phyloP scores from a whole-genome alignment of 352 stramenopile species.

The Pythium aquatile region DNA sequence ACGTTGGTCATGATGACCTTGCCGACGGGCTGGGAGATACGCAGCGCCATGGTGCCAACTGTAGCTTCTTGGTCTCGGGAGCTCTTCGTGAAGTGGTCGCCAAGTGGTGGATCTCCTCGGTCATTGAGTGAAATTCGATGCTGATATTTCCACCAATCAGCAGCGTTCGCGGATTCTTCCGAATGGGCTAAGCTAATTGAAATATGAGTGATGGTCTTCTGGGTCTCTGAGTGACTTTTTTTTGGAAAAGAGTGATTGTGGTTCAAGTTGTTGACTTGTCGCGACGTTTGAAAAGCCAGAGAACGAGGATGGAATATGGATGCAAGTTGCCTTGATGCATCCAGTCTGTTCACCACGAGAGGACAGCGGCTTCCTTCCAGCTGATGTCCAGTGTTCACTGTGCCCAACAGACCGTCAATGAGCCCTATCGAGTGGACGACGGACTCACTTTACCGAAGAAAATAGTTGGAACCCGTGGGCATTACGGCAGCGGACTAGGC shows the following conservation, averaged over 20 bases:
- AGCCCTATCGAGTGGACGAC: too few species aligned
- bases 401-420: neutral
- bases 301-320: constrained; percentile 2
- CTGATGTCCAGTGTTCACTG: neutral
- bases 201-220: neutral
- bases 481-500: too few species aligned
- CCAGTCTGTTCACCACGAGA: neutral
- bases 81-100: neutral
- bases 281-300: neutral
- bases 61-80: neutral
- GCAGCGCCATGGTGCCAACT: constrained; percentile 20
- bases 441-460: too few species aligned
- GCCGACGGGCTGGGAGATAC: constrained; percentile 79
- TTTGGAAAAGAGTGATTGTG: neutral
- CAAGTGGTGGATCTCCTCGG: constrained; percentile 1
- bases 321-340: neutral
- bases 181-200: neutral
- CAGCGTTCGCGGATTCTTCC: constrained; percentile 5
- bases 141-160: constrained; percentile 21
- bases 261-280: constrained; percentile 4
- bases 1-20: constrained; percentile 96
- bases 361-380: neutral
- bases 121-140: neutral
- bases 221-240: neutral
- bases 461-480: too few species aligned